Conservation (phyloP, 2,329 filamentous ascomycete species). For the Trichoderma lentiforme region DNA sequence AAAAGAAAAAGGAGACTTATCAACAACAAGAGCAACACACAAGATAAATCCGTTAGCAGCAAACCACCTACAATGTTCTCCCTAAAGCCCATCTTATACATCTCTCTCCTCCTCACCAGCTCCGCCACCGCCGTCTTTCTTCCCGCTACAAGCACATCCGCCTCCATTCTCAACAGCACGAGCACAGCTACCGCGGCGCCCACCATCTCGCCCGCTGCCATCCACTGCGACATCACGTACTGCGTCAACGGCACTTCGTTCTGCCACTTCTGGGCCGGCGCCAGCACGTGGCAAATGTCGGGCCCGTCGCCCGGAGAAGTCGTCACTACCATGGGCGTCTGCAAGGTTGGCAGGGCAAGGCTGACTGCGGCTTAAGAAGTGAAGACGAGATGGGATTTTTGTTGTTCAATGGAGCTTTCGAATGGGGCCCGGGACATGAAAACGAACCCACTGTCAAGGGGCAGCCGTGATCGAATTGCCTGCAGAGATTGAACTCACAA, state of each 20-base stretch:
- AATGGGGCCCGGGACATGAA: not conserved
- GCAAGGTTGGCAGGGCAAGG: conserved; percentile 11
- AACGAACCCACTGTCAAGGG: not conserved
- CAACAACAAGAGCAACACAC: not conserved
- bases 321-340: conserved; percentile 29
- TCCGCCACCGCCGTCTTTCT: not conserved
- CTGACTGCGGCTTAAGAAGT: not conserved
- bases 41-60: not conserved
- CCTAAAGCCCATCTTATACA: not conserved
- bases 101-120: conserved; percentile 11
- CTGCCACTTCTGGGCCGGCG: conserved; percentile 40
- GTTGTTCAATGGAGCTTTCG: not conserved
- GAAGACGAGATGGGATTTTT: not conserved
- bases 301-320: conserved; percentile 39
- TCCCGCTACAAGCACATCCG: not conserved
- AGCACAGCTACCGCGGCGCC: not conserved
- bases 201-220: not conserved
- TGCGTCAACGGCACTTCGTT: conserved; percentile 35
- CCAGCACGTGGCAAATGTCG: conserved; percentile 34
- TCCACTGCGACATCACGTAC: conserved; percentile 35
- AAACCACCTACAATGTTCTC: not conserved
- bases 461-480: not conserved
- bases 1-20: not conserved
- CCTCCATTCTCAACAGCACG: not conserved
- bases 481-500: no score